Conservation (phyloP, 805 yeast genomes). For the Jamesozyma rosinii region DNA sequence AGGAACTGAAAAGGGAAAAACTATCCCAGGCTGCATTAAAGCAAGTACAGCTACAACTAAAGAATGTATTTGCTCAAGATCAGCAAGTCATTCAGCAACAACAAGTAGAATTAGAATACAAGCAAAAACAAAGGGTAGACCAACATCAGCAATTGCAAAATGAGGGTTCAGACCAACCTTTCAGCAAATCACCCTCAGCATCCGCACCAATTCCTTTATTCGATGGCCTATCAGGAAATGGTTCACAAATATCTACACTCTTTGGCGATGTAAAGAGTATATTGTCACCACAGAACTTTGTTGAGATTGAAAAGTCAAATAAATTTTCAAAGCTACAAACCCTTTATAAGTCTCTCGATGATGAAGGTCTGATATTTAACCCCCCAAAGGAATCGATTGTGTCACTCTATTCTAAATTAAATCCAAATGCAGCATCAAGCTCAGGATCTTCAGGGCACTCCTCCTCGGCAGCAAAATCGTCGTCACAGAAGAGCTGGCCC, state of each 20-base stretch:
- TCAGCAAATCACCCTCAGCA: neutral
- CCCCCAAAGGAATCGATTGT: constrained; percentile 26
- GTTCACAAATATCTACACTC: constrained; percentile 11
- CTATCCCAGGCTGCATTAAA: constrained; percentile 27
- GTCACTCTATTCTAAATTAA: constrained; percentile 18
- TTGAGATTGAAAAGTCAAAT: constrained; percentile 13
- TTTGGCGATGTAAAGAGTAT: constrained; percentile 14
- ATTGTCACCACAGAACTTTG: constrained; percentile 11
- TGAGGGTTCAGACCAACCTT: neutral
- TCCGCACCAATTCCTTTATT: constrained; percentile 4
- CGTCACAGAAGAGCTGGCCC: constrained; percentile 14
- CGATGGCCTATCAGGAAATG: neutral
- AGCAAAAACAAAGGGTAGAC: constrained; percentile 16
- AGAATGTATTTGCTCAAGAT: constrained; percentile 33
- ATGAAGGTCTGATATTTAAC: constrained; percentile 18
- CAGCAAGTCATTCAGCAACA: constrained; percentile 28
- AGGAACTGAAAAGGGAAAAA: constrained; percentile 29
- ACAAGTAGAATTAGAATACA: constrained; percentile 19
- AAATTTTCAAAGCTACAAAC: constrained; percentile 14
- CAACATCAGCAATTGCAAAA: constrained; percentile 15
- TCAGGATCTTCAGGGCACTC: neutral
- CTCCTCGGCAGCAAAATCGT: neutral
- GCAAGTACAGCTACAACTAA: constrained; percentile 34
- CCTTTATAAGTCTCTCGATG: constrained; percentile 16
- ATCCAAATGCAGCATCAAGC: neutral